Base-by-base conservation (phyloP, 169 alveolate genomes). In the Cryptosporidium viatorum region DNA sequence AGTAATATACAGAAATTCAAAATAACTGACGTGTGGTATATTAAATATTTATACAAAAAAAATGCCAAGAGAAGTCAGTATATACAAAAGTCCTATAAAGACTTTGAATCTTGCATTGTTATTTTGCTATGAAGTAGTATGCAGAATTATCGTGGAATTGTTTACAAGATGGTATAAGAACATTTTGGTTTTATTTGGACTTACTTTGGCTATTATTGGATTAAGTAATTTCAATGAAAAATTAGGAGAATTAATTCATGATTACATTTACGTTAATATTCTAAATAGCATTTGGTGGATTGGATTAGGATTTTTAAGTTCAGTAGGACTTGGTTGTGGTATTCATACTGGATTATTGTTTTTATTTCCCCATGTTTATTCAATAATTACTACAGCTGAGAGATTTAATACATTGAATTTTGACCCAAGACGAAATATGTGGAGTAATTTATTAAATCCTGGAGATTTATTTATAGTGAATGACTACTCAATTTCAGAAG, bases 301-400 rank as follows among this genome's bases (percentile, higher is more conserved):
- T 29, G 91, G 93, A 5, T 84, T 94, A 31, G 96, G 96, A 18
- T 80, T 94, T 52, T 73, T 93, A 45, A 87, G 94, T 59, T 91
- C 95, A 35, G 86, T 94, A 37, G 96, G 96, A 1, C 91, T 94
- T 51, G 96, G 96, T 35, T 91, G 94, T 69, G 96, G 96, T 45
- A 92, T 94, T 93, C 96, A 94, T 60, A 91, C 95, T 43, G 96
- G 96, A 50, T 91, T 94, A 29, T 60, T 94, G 60, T 94, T 94
- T 86, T 70, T 94, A 69, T 94, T 94, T 65, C 96, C 96, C 3
- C 96, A 94, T 58, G 73, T 94, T 10, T 94, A 93, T 91, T 89
- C 92, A 48, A 86, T 94, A 23, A 92, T 94, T 60, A 62, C 94
- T 55, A 91, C 96, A 9, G 92, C 96, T 26, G 96, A 93, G 41